These are phyloP conservation scores for Lasiosphaeris hirsuta DNA, from an alignment of 495 filamentous ascomycete species.

Conservation along the genomic window DNA sequence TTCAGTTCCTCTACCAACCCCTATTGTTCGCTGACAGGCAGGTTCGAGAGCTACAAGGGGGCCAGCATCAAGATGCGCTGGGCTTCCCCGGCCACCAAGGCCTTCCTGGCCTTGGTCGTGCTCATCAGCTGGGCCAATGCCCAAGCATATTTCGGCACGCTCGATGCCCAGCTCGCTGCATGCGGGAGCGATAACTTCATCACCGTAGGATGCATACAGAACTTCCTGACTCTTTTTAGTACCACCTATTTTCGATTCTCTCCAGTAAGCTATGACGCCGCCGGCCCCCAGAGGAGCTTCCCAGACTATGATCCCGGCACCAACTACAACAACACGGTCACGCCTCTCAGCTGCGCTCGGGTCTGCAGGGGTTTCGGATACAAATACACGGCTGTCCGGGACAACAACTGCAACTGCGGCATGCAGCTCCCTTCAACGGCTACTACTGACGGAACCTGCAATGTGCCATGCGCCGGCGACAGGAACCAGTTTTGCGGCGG, in stretches of 20 bases:
- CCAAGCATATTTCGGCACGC: conserved; percentile 22
- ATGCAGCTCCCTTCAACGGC: conserved; percentile 14
- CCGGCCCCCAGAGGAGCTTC: conserved; percentile 15
- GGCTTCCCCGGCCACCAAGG: conserved; percentile 18
- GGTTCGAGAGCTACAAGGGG: too few species aligned
- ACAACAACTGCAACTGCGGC: conserved; percentile 24
- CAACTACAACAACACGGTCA: conserved; percentile 22
- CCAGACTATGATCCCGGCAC: conserved; percentile 20
- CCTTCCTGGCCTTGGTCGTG: conserved; percentile 25
- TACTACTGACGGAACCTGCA: conserved; percentile 2
- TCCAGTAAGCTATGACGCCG: conserved; percentile 9
- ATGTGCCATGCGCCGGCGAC: conserved; percentile 15
- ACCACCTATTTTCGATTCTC: conserved; percentile 11
- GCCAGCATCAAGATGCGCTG: conserved; percentile 23
- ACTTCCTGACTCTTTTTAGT: neutral
- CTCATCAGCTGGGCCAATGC: conserved; percentile 22
- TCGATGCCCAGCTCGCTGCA: neutral
- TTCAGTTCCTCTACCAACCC: too few species aligned
- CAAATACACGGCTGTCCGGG: conserved; percentile 21
- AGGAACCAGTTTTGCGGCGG: conserved; percentile 17
- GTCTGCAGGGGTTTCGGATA: conserved; percentile 28
- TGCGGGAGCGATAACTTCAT: conserved; percentile 22
- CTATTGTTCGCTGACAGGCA: too few species aligned
- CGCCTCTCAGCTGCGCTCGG: conserved; percentile 23
- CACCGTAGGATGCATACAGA: conserved; percentile 22